Evolutionary conservation across 352 stramenopile genomes (phyloP), one percentile per base, ranked within the genome.

Genomic region (Globisporangium iwayamae): DNA sequence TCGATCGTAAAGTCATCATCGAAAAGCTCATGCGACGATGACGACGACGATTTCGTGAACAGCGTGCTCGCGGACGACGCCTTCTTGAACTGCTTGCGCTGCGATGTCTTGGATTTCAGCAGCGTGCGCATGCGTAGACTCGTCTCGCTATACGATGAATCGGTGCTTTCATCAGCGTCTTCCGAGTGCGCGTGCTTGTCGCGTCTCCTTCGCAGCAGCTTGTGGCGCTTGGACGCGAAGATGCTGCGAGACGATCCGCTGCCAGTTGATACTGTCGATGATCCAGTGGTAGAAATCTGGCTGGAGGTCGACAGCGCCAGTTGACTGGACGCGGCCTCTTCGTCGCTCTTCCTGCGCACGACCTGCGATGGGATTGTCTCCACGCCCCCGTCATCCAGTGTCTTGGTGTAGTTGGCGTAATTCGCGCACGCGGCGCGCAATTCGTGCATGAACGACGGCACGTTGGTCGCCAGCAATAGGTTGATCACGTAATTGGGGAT

Each of bases 401-500:
- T 74, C 32, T 82, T 74, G 47, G 67, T 72, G 57, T 83, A 89
- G 8, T 68, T 67, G 0, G 71, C 68, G 53, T 92, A 93, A 9
- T 77, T 79, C 18, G 72, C 64, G 47, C 85, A 94, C 9, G 83
- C 81, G 28, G 71, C 73, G 2, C 76, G 79, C 25, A 94, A 46
- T 14, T 86, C 71, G 25, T 69, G 45, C 70, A 94, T 76, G 68
- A 90, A 91, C 39, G 75, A 71, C 7, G 83, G 76, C 53, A 92
- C 68, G 56, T 75, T 76, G 9, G 71, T 75, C 20, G 70, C 71
- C 25, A 94, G 48, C 16, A 90, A 64, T 59, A 81, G 69, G 56
- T 79, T 90, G 38, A 94, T 65, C 46, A 79, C 64, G 43, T 87
- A 90, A 48, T 89, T 89, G 0, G 85, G 85, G 43, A 91, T 83